A percentile compares a stretch with the other conserved stretches of the same genome.
phyloP scores from a whole-genome alignment of 306 rosid species.

The Lathyrus tuberosus region DNA sequence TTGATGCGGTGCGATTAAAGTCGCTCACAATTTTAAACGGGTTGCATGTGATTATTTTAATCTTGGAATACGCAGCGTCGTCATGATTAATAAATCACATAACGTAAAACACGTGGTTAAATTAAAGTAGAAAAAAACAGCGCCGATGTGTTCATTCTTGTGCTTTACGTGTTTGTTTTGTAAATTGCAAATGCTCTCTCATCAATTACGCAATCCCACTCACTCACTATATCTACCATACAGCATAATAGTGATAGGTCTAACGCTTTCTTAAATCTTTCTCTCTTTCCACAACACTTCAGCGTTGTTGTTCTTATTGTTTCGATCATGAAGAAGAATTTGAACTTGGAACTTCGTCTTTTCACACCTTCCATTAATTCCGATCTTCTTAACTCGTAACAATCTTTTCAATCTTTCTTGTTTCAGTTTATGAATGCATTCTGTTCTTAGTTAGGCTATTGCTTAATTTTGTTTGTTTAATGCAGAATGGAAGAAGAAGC shows the following conservation, averaged over 20 bases:
- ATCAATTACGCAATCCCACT: too few species aligned
- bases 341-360: not conserved
- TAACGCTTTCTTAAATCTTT: too few species aligned
- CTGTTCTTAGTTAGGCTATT: not conserved
- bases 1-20: too few species aligned
- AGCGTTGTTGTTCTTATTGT: not conserved
- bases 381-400: not conserved
- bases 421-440: too few species aligned
- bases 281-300: too few species aligned
- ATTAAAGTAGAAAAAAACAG: not conserved
- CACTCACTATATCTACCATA: too few species aligned
- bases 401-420: not conserved
- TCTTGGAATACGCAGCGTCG: too few species aligned
- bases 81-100: too few species aligned
- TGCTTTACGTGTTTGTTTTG: not conserved
- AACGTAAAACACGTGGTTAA: not conserved
- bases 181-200: not conserved
- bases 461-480: not conserved
- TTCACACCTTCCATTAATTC: not conserved
- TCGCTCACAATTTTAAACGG: too few species aligned
- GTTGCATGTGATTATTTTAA: too few species aligned
- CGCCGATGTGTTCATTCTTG: not conserved
- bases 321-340: not conserved
- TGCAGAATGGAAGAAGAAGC: constrained; percentile 41
- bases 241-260: too few species aligned